Conservation (phyloP, 2,329 filamentous ascomycete species). For the Clarireedia paspali region DNA sequence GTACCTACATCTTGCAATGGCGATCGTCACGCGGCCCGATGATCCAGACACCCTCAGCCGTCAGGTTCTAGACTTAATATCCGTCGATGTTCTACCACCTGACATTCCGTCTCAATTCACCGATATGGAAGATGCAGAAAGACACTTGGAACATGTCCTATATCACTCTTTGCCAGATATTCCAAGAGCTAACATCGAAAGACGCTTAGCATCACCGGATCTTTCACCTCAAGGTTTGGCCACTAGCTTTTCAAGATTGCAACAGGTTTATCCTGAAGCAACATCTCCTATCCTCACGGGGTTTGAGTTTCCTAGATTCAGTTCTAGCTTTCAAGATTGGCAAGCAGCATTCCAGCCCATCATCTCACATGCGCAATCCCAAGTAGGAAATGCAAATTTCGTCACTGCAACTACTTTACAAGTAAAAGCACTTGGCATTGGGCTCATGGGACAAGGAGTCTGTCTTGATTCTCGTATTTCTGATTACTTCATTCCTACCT, state of each 20-base stretch:
- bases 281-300: constrained; percentile 6
- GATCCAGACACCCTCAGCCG: constrained; percentile 1
- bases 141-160: constrained; percentile 3
- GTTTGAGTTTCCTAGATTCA: constrained; percentile 8
- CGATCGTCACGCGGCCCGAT: constrained; percentile 6
- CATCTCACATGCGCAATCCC: constrained; percentile 4
- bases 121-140: constrained; percentile 4
- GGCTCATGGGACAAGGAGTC: constrained; percentile 11
- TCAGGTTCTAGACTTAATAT: constrained; percentile 13
- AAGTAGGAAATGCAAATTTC: constrained; percentile 7
- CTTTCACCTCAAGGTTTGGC: constrained; percentile 9
- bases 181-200: constrained; percentile 5
- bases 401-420: constrained; percentile 16
- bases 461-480: neutral
- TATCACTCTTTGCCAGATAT: constrained; percentile 6
- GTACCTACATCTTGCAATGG: constrained; percentile 18
- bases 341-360: constrained; percentile 14
- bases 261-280: constrained; percentile 4
- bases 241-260: constrained; percentile 6
- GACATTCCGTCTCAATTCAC: neutral
- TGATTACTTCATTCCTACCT: constrained; percentile 7
- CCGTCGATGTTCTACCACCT: neutral
- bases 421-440: constrained; percentile 9
- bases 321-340: constrained; percentile 13
- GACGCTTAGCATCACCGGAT: constrained; percentile 5